A percentile compares a stretch with the other conserved stretches of the same genome.
These are phyloP conservation scores for Tricholoma terreum DNA, from an alignment of 768 basidiomycete species.

Conservation along the genomic window DNA sequence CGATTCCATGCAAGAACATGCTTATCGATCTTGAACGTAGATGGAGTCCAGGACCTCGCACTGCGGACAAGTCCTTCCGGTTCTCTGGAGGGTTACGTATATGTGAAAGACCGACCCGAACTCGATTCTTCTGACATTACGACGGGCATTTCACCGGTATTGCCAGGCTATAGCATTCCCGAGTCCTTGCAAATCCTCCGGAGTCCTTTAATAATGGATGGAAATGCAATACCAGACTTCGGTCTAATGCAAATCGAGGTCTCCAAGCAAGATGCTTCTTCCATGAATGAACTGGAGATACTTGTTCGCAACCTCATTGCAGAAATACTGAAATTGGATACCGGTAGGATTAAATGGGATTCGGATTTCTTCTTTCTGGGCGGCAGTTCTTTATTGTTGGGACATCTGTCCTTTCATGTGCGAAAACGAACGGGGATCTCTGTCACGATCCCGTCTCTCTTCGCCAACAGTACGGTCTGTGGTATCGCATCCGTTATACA, in stretches of 20 bases:
- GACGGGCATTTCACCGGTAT: constrained; percentile 15
- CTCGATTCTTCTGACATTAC: constrained; percentile 21
- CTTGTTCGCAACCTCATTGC: constrained; percentile 36
- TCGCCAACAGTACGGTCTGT: constrained; percentile 38
- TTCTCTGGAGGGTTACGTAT: constrained; percentile 36
- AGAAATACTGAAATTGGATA: constrained; percentile 30
- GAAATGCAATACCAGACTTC: constrained; percentile 29
- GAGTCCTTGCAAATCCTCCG: constrained; percentile 30
- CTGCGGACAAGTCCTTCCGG: too few relatives aligned
- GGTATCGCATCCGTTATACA: constrained; percentile 40
- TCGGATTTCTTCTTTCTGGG: constrained; percentile 44
- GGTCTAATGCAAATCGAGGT: too few relatives aligned
- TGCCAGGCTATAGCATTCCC: constrained; percentile 43
- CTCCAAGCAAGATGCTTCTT: constrained; percentile 26
- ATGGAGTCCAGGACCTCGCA: too few relatives aligned
- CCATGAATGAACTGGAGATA: constrained; percentile 29
- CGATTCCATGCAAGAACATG: too few relatives aligned
- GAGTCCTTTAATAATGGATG: constrained; percentile 17
- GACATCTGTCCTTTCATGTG: constrained; percentile 41
- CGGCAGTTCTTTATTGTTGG: constrained; percentile 43
- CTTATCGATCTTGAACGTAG: too few relatives aligned
- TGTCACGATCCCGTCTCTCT: constrained; percentile 36
- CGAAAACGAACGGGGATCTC: constrained; percentile 37
- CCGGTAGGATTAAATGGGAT: constrained; percentile 24
- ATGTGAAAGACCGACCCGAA: constrained; percentile 14